Percentiles rank a stretch among this genome's conserved stretches.
These are phyloP conservation scores for Alternaria alternata DNA, from an alignment of 2,329 filamentous ascomycete species.

Conservation along the genomic window DNA sequence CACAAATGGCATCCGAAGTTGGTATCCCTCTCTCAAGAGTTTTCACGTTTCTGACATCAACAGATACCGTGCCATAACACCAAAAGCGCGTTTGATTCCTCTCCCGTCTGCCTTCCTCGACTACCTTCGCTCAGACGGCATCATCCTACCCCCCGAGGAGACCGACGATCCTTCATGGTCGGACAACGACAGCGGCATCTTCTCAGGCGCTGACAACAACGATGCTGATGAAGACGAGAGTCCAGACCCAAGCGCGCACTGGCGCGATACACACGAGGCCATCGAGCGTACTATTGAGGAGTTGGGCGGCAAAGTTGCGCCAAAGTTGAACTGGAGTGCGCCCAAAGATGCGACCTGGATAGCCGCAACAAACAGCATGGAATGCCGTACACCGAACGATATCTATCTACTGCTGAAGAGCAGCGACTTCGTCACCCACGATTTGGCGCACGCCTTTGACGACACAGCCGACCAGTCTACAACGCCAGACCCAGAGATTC, in stretches of 20 bases:
- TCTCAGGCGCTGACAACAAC: slow-evolving; percentile 55
- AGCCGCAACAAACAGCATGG: slow-evolving; percentile 83
- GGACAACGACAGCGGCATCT: slow-evolving; percentile 62
- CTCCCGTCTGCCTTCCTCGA: slow-evolving; percentile 77
- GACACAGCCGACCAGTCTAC: slow-evolving; percentile 61
- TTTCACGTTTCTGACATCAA: not conserved
- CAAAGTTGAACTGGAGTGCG: slow-evolving; percentile 97
- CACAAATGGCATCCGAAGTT: slow-evolving; percentile 87
- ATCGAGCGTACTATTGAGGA: slow-evolving; percentile 81
- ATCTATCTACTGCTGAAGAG: slow-evolving; percentile 94
- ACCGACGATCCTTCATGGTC: slow-evolving; percentile 54
- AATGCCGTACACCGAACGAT: slow-evolving; percentile 87
- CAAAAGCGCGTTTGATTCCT: slow-evolving; percentile 85
- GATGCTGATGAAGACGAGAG: slow-evolving; percentile 64
- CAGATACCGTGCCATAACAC: slow-evolving; percentile 80
- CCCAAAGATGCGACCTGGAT: slow-evolving; percentile 98
- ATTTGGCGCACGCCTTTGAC: slow-evolving; percentile 92
- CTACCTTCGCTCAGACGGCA: slow-evolving; percentile 92
- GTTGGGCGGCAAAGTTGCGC: slow-evolving; percentile 84
- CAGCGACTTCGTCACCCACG: slow-evolving; percentile 93
- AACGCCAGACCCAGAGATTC: slow-evolving; percentile 58
- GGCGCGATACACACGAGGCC: slow-evolving; percentile 75
- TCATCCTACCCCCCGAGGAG: slow-evolving; percentile 80
- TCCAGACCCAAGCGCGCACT: slow-evolving; percentile 67
- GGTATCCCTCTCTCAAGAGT: not conserved